Conservation (phyloP, 2,329 filamentous ascomycete species). For the Calonectria henricotiae region DNA sequence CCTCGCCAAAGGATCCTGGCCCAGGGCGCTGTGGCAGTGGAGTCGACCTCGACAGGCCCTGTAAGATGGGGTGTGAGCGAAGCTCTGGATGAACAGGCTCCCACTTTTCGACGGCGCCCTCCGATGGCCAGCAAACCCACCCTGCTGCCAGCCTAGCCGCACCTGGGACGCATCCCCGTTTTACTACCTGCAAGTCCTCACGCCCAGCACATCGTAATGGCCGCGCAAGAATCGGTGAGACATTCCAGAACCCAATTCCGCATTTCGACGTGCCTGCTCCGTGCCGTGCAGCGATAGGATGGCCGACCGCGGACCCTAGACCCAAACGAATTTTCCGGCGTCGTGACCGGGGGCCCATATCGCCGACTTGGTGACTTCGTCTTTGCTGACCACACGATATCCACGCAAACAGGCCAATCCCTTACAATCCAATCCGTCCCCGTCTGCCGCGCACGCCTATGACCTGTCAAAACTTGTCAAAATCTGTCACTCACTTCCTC, state of each 20-base stretch:
- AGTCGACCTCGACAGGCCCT: not conserved
- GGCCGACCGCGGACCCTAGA: conserved; percentile 13
- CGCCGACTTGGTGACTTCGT: conserved; percentile 19
- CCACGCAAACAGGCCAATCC: conserved; percentile 31
- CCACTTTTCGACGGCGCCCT: conserved; percentile 47
- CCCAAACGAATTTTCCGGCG: conserved; percentile 24
- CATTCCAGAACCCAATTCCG: conserved; percentile 28
- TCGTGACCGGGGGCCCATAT: conserved; percentile 1
- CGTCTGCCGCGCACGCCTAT: conserved; percentile 23
- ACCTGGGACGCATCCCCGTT: conserved; percentile 30
- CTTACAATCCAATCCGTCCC: conserved; percentile 20
- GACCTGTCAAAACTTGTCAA: conserved; percentile 1
- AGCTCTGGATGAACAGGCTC: conserved; percentile 32
- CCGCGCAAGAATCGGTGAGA: conserved; percentile 22
- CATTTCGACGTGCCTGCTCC: not conserved
- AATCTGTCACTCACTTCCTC: conserved; percentile 15
- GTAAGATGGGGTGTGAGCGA: conserved; percentile 18
- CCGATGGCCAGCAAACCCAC: conserved; percentile 42
- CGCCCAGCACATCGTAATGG: conserved; percentile 3
- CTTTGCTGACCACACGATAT: conserved; percentile 27
- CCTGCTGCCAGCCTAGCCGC: conserved; percentile 36
- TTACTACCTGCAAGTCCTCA: conserved; percentile 15
- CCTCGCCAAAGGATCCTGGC: conserved; percentile 30
- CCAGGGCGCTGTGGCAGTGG: conserved; percentile 12
- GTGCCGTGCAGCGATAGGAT: conserved; percentile 7